Evolutionary conservation across 1,284 basidiomycete genomes (phyloP).

Genomic region (Agaricales sp.): DNA sequence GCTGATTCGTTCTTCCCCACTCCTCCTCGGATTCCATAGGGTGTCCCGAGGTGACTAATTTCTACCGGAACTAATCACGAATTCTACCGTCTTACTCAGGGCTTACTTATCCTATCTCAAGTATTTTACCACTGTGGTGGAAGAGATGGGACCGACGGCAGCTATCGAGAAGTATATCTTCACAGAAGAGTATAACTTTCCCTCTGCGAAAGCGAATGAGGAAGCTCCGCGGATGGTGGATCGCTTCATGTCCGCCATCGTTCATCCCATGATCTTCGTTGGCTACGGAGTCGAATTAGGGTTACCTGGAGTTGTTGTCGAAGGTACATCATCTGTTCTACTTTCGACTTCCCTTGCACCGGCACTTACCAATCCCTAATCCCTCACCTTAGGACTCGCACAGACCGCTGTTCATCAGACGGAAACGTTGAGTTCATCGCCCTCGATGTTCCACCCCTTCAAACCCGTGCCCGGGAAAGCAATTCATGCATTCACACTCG

Average conservation of each 20-base stretch:
- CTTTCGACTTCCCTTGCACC: not conserved
- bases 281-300: conserved; percentile 22
- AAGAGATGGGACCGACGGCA: not conserved
- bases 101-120: not conserved
- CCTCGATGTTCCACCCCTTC: not conserved
- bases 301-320: conserved; percentile 18
- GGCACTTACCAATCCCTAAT: too few relatives aligned
- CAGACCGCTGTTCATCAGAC: not conserved
- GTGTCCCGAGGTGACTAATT: too few relatives aligned
- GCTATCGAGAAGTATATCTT: conserved; percentile 2
- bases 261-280: conserved; percentile 19
- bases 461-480: not conserved
- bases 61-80: not conserved
- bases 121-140: not conserved
- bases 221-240: conserved; percentile 10
- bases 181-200: not conserved
- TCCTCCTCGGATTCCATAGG: too few relatives aligned
- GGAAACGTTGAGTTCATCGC: not conserved
- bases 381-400: not conserved
- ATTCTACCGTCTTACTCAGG: not conserved
- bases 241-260: conserved; percentile 12
- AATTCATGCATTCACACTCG: not conserved
- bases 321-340: conserved; percentile 13
- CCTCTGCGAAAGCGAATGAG: not conserved
- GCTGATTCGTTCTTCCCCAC: not conserved